phyloP scores from a whole-genome alignment of 2,329 filamentous ascomycete genomes.

The Podosphaera xanthii region DNA sequence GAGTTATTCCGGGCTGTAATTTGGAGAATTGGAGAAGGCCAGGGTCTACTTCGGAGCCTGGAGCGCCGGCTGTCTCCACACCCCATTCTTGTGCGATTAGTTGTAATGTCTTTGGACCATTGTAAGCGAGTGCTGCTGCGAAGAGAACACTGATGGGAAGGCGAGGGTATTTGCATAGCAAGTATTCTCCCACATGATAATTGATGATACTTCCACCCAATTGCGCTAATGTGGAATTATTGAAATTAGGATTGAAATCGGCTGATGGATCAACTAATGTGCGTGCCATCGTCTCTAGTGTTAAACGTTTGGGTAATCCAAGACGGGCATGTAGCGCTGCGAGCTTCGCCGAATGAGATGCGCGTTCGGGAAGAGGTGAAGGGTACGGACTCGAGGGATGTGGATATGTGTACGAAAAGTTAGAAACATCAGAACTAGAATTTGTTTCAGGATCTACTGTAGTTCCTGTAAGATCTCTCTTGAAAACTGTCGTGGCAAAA shows the following conservation, averaged over 20 bases:
- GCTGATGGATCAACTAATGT: constrained; percentile 71
- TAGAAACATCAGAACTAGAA: background rate
- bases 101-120: constrained; percentile 50
- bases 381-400: constrained; percentile 20
- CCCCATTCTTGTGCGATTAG: constrained; percentile 71
- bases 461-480: background rate
- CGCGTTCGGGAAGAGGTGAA: constrained; percentile 46
- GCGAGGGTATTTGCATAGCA: constrained; percentile 75
- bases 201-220: constrained; percentile 65
- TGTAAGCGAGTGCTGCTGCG: constrained; percentile 65
- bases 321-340: constrained; percentile 80
- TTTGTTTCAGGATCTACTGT: background rate
- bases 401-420: constrained; percentile 16
- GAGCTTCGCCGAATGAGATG: constrained; percentile 62
- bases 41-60: constrained; percentile 77
- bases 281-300: constrained; percentile 65
- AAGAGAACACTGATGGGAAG: constrained; percentile 76
- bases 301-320: constrained; percentile 57
- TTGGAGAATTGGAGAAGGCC: constrained; percentile 64
- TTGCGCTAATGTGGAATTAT: constrained; percentile 65
- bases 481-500: background rate
- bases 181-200: constrained; percentile 73
- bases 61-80: constrained; percentile 65
- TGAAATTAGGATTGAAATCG: constrained; percentile 58
- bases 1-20: constrained; percentile 20